Evolutionary conservation across 208 protist genomes (phyloP), one percentile per base, ranked within the genome.

Genomic region (Wallacemonas sp.): DNA sequence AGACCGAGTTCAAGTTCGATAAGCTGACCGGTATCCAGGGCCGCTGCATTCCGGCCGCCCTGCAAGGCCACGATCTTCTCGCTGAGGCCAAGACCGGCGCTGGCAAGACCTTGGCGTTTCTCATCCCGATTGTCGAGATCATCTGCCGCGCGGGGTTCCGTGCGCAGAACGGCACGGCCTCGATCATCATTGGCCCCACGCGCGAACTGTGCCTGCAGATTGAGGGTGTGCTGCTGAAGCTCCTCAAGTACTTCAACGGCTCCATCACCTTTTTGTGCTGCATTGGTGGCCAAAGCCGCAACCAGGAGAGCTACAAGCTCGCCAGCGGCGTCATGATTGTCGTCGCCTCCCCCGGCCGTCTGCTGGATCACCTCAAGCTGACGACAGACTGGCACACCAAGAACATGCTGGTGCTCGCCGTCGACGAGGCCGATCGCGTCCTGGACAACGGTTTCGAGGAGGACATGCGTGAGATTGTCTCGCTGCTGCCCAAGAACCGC

Each of bases 351-450:
- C 94, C 92, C n/a, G 92, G 91, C 12, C 91, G 99, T 32, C 84
- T 99, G 23, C 86, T 99, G 16, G 99, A 99, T 81, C 99, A 99
- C 76, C 77, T 99, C 36, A 92, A 98, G 79, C 93, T 98, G 70
- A 99, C 98, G 22, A 92, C 86, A 18, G 96, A 98, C 63, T 99
- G 99, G 86, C 85, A 98, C 50, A 98, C 92, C 12, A 96, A 97
- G 68, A 99, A 99, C 76, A 77, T 99, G 18, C 89, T 98, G 38
- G 74, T 95, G 52, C 87, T 99, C 23, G 89, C 99, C 44, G 98
- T 99, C 28, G 99, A 99, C 82, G 99, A 99, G 89, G 98, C 98
- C 3, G 99, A 99, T 81, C 92, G 98, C 45, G 98, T 99, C 41
- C 89, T 99, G 10, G 97, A 99, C 76, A 95, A 99, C 82, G 97